Evolutionary conservation across 768 basidiomycete species (phyloP), one percentile per base, ranked within the genome.

Genomic region (Pleurotus sapidus): DNA sequence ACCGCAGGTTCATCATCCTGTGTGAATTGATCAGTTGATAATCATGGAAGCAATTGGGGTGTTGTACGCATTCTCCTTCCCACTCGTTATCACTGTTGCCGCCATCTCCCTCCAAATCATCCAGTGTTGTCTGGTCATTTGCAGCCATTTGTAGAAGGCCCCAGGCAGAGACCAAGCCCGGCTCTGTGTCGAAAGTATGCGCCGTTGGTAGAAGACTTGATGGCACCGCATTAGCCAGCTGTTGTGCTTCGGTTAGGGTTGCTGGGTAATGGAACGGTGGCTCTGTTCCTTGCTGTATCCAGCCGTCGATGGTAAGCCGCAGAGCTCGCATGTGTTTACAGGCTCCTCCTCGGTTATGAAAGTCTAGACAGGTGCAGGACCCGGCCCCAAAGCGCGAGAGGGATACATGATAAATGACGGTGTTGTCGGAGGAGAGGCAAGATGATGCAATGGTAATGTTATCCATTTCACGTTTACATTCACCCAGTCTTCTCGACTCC

Each of bases 291-390:
- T 15, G 15, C 15, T 15, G 18, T 7, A 43, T 20, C 42, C 42
- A 43, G 6, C 18, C 42, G 18, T 43, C 14, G 8, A 43, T 43
- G 15, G 18, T 43, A 20, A 43, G 42, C 5, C 14, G 3, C n/a
- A 43, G 42, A 43, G 42, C 62, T 3, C 58, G 56, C 14, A 65
- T 55, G 25, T 65, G 64, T 39, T 64, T 64, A 55, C 64, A 64
- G 9, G 61, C 64, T n/a, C 61, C 61, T 5, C 64, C 64, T n/a
- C 57, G 7, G 2, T 50, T 25, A 14, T n/a, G 6, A 23, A 61
- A 64, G 27, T 64, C 63, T 3, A 11, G 38, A 43, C 63, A 64
- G 3, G 40, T 47, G 37, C 63, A 64, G 17, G 40, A 23, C 7
- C 20, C 56, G 11, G 24, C 34, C 5, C 60, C 61, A 17, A 57